phyloP scores from a whole-genome alignment of 345 rosid species.

The Odontarrhena argentea region DNA sequence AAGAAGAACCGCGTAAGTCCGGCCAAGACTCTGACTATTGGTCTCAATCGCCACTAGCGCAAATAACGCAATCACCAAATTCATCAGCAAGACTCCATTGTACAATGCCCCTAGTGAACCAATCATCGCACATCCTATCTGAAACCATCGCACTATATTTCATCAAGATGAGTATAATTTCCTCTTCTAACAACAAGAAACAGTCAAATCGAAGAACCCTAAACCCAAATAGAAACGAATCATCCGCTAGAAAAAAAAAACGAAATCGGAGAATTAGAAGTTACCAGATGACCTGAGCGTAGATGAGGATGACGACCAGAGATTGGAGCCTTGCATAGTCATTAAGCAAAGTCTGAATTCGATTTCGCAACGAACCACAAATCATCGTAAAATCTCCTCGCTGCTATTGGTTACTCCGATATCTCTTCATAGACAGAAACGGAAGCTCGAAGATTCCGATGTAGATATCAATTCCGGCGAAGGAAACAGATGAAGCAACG shows the following conservation, averaged over 20 bases:
- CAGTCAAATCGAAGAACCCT: slow-evolving; percentile 27
- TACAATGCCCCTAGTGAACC: slow-evolving; percentile 85
- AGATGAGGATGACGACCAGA: slow-evolving; percentile 70
- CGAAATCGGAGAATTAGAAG: background rate
- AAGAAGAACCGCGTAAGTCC: slow-evolving; percentile 79
- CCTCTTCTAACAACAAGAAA: background rate
- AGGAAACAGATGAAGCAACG: slow-evolving; percentile 7
- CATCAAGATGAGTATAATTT: background rate
- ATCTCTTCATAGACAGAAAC: slow-evolving; percentile 22
- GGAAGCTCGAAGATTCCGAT: background rate
- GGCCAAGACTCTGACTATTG: slow-evolving; percentile 68
- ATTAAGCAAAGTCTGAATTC: slow-evolving; percentile 58
- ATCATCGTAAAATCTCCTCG: slow-evolving; percentile 40
- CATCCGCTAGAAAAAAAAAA: background rate
- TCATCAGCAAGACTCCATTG: slow-evolving; percentile 70
- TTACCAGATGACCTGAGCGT: slow-evolving; percentile 59
- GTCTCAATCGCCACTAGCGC: slow-evolving; percentile 84
- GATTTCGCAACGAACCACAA: slow-evolving; percentile 50
- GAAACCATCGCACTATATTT: slow-evolving; percentile 9
- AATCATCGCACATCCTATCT: slow-evolving; percentile 77
- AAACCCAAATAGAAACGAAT: slow-evolving; percentile 6
- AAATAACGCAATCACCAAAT: slow-evolving; percentile 71
- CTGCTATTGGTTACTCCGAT: slow-evolving; percentile 16
- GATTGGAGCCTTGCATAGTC: slow-evolving; percentile 74
- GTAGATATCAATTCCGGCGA: slow-evolving; percentile 9